Evolutionary conservation across 1,284 basidiomycete genomes (phyloP), one percentile per base, ranked within the genome.

Genomic region (Caloboletus inedulis): DNA sequence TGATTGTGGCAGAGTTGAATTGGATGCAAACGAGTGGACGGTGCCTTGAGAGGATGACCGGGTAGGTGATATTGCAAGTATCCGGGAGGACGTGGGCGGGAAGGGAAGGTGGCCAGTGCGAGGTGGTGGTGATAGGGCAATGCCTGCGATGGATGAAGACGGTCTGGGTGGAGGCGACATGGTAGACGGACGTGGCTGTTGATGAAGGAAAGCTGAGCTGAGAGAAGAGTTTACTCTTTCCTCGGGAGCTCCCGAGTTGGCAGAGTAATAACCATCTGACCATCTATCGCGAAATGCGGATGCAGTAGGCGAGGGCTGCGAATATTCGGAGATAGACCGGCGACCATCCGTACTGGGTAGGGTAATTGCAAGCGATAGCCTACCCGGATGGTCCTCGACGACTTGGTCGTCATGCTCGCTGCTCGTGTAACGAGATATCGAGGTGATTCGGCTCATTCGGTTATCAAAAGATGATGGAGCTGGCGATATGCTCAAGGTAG

Each of bases 281-380:
- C 56, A 66, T 43, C 66, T 60, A 57, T 87, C 85, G 30, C 81
- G 79, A 69, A 89, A 89, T 13, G 83, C 84, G 23, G 86, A 88
- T 14, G 77, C 80, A 1, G 86, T 85, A 1, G 87, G 87, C 4
- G 86, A 89, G 4, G 77, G 71, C 46, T 73, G 71, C 14, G 75
- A 74, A 62, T 83, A 82, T 48, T 82, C 78, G 7, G 82, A 84
- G 29, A 81, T 59, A 18, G 84, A 84, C 13, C 71, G 74, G 33
- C 73, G 67, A 30, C 64, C 72, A 55, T 59, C 66, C 51, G 59
- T 68, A 47, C 60, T 66, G 19, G 53, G 57, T 8, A 69, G 37
- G 35, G 66, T 68, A 35, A 72, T 53, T 29, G 69, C 62, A 43
- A 76, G 41, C 13, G 77, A 75, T 47, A 68, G 59, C 30, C 74